Evolutionary conservation across 495 filamentous ascomycete genomes (phyloP).

Genomic region (Aspergillus hancockii): DNA sequence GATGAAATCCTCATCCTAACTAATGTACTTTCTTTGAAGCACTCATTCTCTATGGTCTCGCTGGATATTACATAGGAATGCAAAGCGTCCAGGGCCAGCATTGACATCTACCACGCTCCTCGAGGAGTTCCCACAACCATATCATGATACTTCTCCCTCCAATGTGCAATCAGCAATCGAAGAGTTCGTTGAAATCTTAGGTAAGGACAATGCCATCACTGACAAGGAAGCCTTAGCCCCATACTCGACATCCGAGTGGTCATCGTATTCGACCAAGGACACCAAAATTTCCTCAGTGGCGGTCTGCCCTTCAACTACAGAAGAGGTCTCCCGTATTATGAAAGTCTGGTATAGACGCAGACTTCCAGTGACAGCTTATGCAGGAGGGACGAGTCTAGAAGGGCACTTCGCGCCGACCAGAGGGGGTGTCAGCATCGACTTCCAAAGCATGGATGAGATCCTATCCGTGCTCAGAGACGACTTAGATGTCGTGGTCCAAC

Average conservation of each 20-base stretch:
- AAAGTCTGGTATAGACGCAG: constrained; percentile 59
- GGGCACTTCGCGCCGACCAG: constrained; percentile 63
- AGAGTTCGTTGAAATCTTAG: constrained; percentile 83
- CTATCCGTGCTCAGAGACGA: constrained; percentile 71
- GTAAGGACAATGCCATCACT: constrained; percentile 82
- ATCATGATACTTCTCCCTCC: constrained; percentile 69
- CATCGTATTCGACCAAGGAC: constrained; percentile 64
- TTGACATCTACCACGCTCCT: constrained; percentile 73
- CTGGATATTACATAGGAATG: constrained; percentile 73
- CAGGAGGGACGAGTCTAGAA: constrained; percentile 63
- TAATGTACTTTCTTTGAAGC: constrained; percentile 26
- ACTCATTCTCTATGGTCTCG: constrained; percentile 58
- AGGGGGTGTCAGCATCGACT: constrained; percentile 76
- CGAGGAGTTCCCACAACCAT: constrained; percentile 54
- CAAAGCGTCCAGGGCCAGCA: constrained; percentile 56
- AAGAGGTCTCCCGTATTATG: constrained; percentile 62
- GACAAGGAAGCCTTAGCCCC: constrained; percentile 59
- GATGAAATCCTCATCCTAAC: neutral
- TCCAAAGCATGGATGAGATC: constrained; percentile 75
- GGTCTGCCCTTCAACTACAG: constrained; percentile 53
- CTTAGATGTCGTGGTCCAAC: constrained; percentile 83
- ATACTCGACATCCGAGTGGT: constrained; percentile 88
- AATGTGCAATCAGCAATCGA: constrained; percentile 92
- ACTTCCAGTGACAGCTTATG: constrained; percentile 64
- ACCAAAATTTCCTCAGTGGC: constrained; percentile 47